Evolutionary conservation across 352 stramenopile genomes (phyloP).

Genomic region (Phytophthora quininea): DNA sequence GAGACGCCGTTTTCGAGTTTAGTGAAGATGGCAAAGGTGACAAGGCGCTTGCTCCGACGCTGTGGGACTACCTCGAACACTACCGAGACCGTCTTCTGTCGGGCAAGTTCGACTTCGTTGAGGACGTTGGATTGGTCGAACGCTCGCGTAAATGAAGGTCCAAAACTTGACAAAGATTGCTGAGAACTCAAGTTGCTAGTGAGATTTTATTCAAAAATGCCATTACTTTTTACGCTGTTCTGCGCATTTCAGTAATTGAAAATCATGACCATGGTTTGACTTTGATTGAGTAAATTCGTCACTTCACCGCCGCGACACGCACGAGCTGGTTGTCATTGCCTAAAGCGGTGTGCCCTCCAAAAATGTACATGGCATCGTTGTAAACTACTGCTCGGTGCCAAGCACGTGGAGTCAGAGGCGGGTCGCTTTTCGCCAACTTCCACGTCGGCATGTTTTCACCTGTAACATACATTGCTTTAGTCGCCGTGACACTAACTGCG

Average conservation of each 20-base stretch:
- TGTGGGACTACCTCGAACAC: constrained; percentile 76
- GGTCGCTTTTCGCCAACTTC: constrained; percentile 50
- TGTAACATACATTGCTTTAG: constrained; percentile 12
- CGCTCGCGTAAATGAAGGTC: constrained; percentile 58
- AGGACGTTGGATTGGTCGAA: constrained; percentile 84
- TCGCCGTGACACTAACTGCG: background rate
- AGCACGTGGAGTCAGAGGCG: constrained; percentile 45
- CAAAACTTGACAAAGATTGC: too few species aligned
- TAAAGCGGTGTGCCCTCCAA: constrained; percentile 55
- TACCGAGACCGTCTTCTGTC: constrained; percentile 86
- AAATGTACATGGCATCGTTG: constrained; percentile 52
- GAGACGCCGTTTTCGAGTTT: constrained; percentile 75
- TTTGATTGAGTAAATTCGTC: too few species aligned
- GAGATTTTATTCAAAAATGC: constrained; percentile 6
- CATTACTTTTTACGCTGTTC: background rate
- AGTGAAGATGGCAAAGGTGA: constrained; percentile 63
- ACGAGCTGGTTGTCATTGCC: constrained; percentile 61
- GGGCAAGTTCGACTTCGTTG: constrained; percentile 82
- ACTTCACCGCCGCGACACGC: constrained; percentile 15
- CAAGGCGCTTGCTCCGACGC: constrained; percentile 47
- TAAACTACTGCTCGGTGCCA: constrained; percentile 58
- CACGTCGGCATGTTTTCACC: constrained; percentile 46
- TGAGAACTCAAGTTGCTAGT: background rate
- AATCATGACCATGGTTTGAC: too few species aligned
- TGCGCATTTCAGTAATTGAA: background rate